Base-by-base conservation (phyloP, 306 rosid genomes). In the Trifolium fragiferum region DNA sequence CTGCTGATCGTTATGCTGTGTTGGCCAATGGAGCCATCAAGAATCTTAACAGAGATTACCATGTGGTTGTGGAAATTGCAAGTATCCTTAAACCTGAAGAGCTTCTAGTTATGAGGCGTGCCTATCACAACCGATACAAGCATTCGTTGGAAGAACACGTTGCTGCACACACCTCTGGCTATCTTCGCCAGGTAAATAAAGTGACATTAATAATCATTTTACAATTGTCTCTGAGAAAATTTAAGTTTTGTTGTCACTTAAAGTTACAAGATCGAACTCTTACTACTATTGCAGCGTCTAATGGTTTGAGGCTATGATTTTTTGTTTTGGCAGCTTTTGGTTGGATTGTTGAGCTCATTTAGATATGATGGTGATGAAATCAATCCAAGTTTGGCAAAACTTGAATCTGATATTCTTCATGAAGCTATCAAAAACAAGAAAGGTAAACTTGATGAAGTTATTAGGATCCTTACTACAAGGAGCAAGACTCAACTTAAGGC, bases 61-160 rank as follows among this genome's bases (percentile, higher is more conserved):
- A 55, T 54, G 97, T 84, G 4, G 55, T 92, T n/a, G 84, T 86
- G 25, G 97, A 92, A 76, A 73, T 90, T n/a, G 73, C 89, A 1
- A 81, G 86, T 84, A 72, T 87, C 9, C 70, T 66, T 41, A 30
- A 66, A 40, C 70, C 96, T 6, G 87, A 93, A 77, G 97, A 91
- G 70, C 86, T 93, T 12, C 75, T 91, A 69, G 83, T 12, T 0
- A 85, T 88, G 32, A 81, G 89, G 64, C 77, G 85, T 15, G 98
- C 97, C 10, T 91, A 93, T 71, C 98, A 84, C 23, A 33, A 18
- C 30, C 90, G 96, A 37, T 88, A 81, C 86, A 82, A 82, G 75
- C 92, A 50, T 27, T 93, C 98, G 7, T 35, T 93, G 72, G 98
- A 93, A 80, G 98, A 93, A 80, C 96, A 93, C 63, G 85, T 89